Evolutionary conservation across 176 grass and related monocot genomes (phyloP), one percentile per base, ranked within the genome.

Genomic region (Juncus inflexus): DNA sequence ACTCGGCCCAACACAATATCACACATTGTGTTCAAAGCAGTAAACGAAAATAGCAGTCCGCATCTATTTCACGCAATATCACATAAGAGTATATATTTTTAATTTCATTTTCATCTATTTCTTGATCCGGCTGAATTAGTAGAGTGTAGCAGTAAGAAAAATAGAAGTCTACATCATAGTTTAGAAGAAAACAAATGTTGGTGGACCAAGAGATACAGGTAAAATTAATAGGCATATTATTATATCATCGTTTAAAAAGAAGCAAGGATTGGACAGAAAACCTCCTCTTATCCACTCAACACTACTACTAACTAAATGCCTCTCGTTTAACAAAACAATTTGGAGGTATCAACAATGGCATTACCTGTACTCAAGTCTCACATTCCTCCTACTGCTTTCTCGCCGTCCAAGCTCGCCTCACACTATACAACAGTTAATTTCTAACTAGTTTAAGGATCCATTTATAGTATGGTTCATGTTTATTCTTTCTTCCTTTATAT

Each of bases 341-440:
- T 37, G 47, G 65, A 62, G 50, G 3, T 38, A 59, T 12, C 77
- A 70, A 28, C 66, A 35, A 95, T 95, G 90, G 83, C 77, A 15
- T 76, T 72, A 57, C 75, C 78, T 41, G 41, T 86, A 64, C 67
- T 86, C 66, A 86, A 74, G 63, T 39, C 80, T 12, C 83, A 84
- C 61, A 9, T 72, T 5, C 66, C 74, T 9, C 62, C 54, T 73
- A 62, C 71, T 12, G 71, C 71, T 56, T 73, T 73, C 62, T 74
- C 52, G 62, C 15, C 74, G 55, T 72, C 81, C 3, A 78, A 69
- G 58, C 60, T 16, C n/a, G 19, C 12, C 58, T 10, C 64, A 13
- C 45, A 54, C 55, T 74, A 71, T 14, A 74, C 40, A 74, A 50
- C 71, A 52, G 54, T 50, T 69, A 49, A 64, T 62, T 43, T 52